These are phyloP conservation scores for Ustilago loliicola DNA, from an alignment of 1,284 basidiomycete genomes.

Conservation along the genomic window DNA sequence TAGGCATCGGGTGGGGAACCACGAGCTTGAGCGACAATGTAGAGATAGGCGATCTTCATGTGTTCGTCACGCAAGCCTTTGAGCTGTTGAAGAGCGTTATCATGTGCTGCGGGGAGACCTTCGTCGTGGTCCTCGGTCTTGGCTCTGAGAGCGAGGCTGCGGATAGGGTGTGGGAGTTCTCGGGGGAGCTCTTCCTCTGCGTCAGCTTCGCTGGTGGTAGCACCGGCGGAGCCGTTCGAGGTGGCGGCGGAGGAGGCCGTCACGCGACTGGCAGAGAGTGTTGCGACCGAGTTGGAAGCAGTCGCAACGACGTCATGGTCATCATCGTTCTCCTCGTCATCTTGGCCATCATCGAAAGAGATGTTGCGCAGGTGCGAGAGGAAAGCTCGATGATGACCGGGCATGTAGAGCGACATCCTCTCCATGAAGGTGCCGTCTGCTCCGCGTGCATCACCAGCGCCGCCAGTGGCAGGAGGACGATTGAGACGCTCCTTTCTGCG, in stretches of 20 bases:
- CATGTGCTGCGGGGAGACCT: conserved; percentile 74
- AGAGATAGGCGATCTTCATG: conserved; percentile 85
- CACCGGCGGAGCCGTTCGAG: neutral
- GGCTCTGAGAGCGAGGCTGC: conserved; percentile 54
- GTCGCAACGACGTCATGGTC: neutral
- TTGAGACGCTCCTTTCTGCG: conserved; percentile 44
- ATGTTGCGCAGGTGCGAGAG: conserved; percentile 78
- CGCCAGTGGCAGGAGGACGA: conserved; percentile 21
- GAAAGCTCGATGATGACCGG: conserved; percentile 81
- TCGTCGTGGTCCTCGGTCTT: conserved; percentile 43
- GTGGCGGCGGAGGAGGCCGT: neutral
- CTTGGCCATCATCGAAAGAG: conserved; percentile 46
- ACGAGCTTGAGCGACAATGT: conserved; percentile 73
- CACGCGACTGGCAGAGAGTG: conserved; percentile 2
- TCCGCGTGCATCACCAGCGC: conserved; percentile 22
- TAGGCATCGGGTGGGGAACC: conserved; percentile 54
- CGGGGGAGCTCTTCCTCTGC: neutral
- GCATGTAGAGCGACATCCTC: conserved; percentile 61
- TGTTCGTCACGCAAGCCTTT: conserved; percentile 88
- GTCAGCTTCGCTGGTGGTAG: conserved; percentile 4
- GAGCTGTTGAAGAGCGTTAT: conserved; percentile 79
- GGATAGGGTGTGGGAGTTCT: conserved; percentile 54
- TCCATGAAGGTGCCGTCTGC: conserved; percentile 67
- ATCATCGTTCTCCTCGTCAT: conserved; percentile 7
- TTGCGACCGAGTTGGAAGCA: neutral